These are phyloP conservation scores for Papiliotrema flavescens DNA, from an alignment of 1,284 basidiomycete species.

Conservation along the genomic window DNA sequence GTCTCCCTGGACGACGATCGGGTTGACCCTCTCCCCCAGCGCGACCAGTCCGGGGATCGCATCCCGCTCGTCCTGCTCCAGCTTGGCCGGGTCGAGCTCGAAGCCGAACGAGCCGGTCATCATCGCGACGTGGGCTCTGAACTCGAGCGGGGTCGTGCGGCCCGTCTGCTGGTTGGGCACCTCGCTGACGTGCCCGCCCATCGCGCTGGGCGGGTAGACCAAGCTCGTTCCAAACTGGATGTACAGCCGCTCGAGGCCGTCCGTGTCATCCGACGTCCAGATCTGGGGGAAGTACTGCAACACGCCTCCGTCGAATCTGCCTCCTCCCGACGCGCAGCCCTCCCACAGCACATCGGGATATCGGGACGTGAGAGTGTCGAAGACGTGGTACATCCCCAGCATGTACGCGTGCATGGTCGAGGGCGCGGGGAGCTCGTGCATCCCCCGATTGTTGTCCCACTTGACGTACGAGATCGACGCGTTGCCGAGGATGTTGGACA, in stretches of 20 bases:
- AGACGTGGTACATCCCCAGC: constrained; percentile 34
- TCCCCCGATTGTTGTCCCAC: constrained; percentile 39
- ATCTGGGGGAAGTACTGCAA: constrained; percentile 30
- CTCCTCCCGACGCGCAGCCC: constrained; percentile 38
- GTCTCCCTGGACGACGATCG: constrained; percentile 26
- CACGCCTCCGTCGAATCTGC: constrained; percentile 33
- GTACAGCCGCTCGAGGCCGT: constrained; percentile 26
- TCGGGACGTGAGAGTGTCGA: constrained; percentile 20
- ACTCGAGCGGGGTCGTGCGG: constrained; percentile 28
- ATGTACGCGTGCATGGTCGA: constrained; percentile 27
- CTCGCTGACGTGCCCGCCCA: constrained; percentile 32
- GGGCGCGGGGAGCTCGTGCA: constrained; percentile 32
- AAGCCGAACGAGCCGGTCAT: constrained; percentile 37
- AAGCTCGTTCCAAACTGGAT: constrained; percentile 35
- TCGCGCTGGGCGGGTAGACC: constrained; percentile 25
- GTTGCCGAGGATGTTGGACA: constrained; percentile 18
- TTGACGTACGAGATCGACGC: constrained; percentile 35
- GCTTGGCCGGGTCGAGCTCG: constrained; percentile 26
- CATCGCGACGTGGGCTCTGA: constrained; percentile 40
- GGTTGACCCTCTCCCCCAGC: constrained; percentile 22
- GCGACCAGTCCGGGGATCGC: constrained; percentile 16
- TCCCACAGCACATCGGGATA: constrained; percentile 36
- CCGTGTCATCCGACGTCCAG: constrained; percentile 39
- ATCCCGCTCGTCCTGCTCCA: constrained; percentile 17
- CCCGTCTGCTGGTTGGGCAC: constrained; percentile 31